Percentiles rank a stretch among this genome's conserved stretches.
Evolutionary conservation across 1,139 yeast species (phyloP).

Genomic region (Blastobotrys arbuscula): DNA sequence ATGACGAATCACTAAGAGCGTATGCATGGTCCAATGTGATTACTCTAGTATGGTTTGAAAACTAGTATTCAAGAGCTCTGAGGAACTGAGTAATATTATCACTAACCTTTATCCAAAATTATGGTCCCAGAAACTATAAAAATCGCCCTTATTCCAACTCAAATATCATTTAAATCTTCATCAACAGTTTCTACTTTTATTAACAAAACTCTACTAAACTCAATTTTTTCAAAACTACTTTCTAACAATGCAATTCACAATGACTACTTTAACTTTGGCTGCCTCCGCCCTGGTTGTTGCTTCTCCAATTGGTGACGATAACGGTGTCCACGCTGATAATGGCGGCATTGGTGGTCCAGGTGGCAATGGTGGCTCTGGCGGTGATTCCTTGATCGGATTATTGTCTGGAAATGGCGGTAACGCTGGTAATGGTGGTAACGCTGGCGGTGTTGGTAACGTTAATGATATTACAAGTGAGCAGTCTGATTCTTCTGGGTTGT

Average conservation of each 20-base stretch:
- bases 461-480: not conserved
- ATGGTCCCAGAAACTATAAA: too few relatives aligned
- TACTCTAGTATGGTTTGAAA: too few relatives aligned
- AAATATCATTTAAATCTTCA: too few relatives aligned
- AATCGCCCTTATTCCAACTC: too few relatives aligned
- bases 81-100: too few relatives aligned
- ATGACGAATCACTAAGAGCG: too few relatives aligned
- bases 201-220: too few relatives aligned
- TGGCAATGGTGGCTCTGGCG: conserved; percentile 1
- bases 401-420: not conserved
- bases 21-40: too few relatives aligned
- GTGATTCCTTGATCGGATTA: not conserved
- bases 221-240: not conserved
- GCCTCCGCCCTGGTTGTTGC: not conserved
- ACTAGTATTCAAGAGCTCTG: too few relatives aligned
- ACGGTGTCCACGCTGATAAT: not conserved
- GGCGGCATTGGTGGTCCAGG: conserved; percentile 4
- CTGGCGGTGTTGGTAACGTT: conserved; percentile 5
- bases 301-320: not conserved
- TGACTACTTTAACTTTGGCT: not conserved
- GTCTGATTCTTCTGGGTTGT: not conserved
- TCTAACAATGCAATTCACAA: not conserved
- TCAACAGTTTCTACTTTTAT: too few relatives aligned
- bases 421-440: conserved; percentile 5
- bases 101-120: too few relatives aligned